phyloP scores from a whole-genome alignment of 441 rosid genomes.

The Theobroma grandiflorum region DNA sequence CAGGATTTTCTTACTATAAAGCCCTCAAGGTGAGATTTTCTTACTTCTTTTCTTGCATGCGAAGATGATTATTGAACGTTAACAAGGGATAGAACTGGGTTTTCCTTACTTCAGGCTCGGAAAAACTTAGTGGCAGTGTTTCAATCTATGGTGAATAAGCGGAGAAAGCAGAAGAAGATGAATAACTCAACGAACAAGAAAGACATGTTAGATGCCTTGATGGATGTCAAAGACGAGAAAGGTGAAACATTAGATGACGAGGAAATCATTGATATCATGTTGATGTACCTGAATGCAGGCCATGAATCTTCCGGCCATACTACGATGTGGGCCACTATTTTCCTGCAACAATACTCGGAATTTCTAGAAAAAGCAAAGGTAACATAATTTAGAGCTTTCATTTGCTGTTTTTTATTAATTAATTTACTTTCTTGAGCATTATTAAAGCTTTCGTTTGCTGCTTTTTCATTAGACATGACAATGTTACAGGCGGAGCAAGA shows the following conservation, averaged over 20 bases:
- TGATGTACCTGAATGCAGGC: conserved; percentile 92
- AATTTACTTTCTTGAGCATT: not conserved
- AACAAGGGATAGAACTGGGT: not conserved
- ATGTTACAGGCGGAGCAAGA: conserved; percentile 71
- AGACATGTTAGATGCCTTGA: conserved; percentile 85
- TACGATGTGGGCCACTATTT: conserved; percentile 80
- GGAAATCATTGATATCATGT: conserved; percentile 74
- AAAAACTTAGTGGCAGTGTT: conserved; percentile 66
- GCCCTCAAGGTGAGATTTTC: conserved; percentile 66
- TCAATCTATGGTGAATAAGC: conserved; percentile 55
- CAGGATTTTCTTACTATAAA: conserved; percentile 84
- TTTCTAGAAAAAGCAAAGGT: conserved; percentile 67
- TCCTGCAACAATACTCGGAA: conserved; percentile 68
- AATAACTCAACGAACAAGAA: conserved; percentile 34
- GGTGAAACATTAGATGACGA: conserved; percentile 66
- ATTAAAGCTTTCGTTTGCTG: not conserved
- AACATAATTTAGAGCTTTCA: not conserved
- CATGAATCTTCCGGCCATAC: conserved; percentile 94
- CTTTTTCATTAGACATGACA: conserved; percentile 1
- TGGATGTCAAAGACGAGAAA: conserved; percentile 71
- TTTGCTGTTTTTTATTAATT: not conserved
- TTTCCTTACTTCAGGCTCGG: conserved; percentile 59
- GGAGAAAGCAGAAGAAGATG: conserved; percentile 47
- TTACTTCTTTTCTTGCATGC: conserved; percentile 4
- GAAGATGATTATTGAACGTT: not conserved